Base-by-base conservation (phyloP, 768 basidiomycete species). In the Candolleomyces eurysporus region DNA sequence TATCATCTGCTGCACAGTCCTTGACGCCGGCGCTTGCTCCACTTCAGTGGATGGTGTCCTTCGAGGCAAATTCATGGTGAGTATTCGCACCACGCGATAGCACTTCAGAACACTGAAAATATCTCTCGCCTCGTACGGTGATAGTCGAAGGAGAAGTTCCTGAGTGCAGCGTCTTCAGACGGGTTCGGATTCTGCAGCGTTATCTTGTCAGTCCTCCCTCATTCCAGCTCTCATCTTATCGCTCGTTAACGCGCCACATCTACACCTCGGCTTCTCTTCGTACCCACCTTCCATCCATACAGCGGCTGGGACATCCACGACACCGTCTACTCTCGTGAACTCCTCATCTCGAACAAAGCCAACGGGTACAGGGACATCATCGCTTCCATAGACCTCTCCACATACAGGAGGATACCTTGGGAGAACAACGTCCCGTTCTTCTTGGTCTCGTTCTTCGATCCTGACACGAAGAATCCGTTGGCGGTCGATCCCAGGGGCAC, bases 261-360 rank as follows among this genome's bases (percentile, higher is more conserved):
- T 16, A 32, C 17, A 4, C 11, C 36, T 10, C 19, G 4, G 10
- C 32, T 19, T 54, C 5, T 30, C 19, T 8, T 52, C 22, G 13
- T 26, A 26, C 26, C 2, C n/a, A n/a, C n/a, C 26, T 26, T 26
- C 4, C 26, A 26, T n/a, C 17, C 10, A 8, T 21, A 16, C 65
- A 94, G 89, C 63, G 92, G 91, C 52, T 94, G 93, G 96, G 92
- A 96, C 72, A 87, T 98, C 16, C 94, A 98, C 66, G 97, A 98
- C 70, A 64, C 81, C 0, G 84, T 91, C 4, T 98, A 98, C 76
- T 81, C 86, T 5, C 83, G 82, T 22, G 97, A 98, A 73, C 85
- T 98, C 11, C 79, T 89, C 14, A 91, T 99, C 62, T 96, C 95
- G 22, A 98, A 97, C 76, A 86, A 84, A 69, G 84, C 83, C 22